These are phyloP conservation scores for Aquanectria penicillioides DNA, from an alignment of 2,329 filamentous ascomycete species.

Conservation along the genomic window DNA sequence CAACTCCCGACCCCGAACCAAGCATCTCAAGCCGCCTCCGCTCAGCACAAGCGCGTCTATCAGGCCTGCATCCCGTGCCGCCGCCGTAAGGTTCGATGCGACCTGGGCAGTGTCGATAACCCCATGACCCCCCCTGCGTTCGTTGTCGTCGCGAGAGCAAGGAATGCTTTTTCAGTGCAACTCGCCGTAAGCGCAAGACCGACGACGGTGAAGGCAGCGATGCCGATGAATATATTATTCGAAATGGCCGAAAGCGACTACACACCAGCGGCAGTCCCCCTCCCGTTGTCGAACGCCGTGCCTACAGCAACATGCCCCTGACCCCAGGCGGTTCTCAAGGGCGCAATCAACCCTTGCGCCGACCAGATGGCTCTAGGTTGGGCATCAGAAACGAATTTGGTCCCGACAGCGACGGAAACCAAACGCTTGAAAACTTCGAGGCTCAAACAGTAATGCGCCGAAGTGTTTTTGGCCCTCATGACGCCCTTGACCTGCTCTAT, in stretches of 20 bases:
- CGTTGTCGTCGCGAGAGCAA: constrained; percentile 95
- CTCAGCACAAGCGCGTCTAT: constrained; percentile 70
- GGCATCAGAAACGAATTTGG: constrained; percentile 49
- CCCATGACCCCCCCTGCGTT: constrained; percentile 94
- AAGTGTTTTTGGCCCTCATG: constrained; percentile 89
- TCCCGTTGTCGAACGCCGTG: constrained; percentile 54
- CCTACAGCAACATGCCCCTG: constrained; percentile 64
- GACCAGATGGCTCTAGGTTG: constrained; percentile 60
- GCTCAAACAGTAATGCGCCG: constrained; percentile 72
- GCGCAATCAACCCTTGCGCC: constrained; percentile 71
- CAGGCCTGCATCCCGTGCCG: constrained; percentile 72
- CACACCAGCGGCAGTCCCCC: constrained; percentile 59
- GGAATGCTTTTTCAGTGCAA: constrained; percentile 96
- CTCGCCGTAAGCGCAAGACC: constrained; percentile 88
- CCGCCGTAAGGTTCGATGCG: constrained; percentile 70
- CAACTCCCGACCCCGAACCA: constrained; percentile 28
- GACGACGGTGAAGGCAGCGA: constrained; percentile 64
- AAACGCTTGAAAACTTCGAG: constrained; percentile 72
- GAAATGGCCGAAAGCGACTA: constrained; percentile 78
- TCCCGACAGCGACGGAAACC: constrained; percentile 64
- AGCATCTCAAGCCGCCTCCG: constrained; percentile 19
- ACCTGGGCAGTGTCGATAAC: constrained; percentile 84
- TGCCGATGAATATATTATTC: constrained; percentile 74
- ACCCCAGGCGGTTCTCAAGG: constrained; percentile 75
- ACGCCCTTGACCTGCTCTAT: constrained; percentile 90